Base-by-base conservation (phyloP, 192 early-diverging fungal species). In the Glomus cerebriforme region DNA sequence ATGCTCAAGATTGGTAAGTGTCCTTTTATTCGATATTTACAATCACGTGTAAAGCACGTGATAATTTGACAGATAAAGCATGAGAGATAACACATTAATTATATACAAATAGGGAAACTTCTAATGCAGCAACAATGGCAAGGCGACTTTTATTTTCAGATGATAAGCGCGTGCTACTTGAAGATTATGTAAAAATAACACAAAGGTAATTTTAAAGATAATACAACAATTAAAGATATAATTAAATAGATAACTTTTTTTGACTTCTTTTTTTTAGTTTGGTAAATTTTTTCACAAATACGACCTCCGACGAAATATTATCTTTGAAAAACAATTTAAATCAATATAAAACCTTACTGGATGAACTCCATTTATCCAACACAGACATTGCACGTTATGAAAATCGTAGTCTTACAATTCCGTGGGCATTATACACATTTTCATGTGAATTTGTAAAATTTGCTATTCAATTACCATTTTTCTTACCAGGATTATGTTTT, bases 1-100 rank as follows among this genome's bases (percentile, higher is more conserved):
- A 88, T 79, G 87, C 87, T 17, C 81, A 76, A 34, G 80, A 87
- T 77, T 88, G 87, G 87, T 86, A 81, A 79, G 27, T n/a, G 12
- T 43, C 10, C 1, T 10, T 2, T 3, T 12, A 43, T 12, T 1
- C 1, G 39, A 10, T 43, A 43, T 43, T 37, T 2, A 37, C 6
- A 39, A 39, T 39, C 7, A 9, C 0, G 7, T 39, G 9, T 39
- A 9, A 39, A 7, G 9, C 9, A 39, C 37, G 59, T 12, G 26
- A 10, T 62, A 26, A 10, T 8, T 62, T 62, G 3, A n/a, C 9
- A 0, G 19, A 47, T 47, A 13, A 37, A n/a, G n/a, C n/a, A n/a
- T n/a, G n/a, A n/a, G n/a, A n/a, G n/a, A n/a, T n/a, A n/a, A n/a
- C n/a, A n/a, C n/a, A n/a, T 49, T 24, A 71, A 73, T 79, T 73